A percentile compares a stretch with the other conserved stretches of the same genome.
These are phyloP conservation scores for Paramarasmius palmivorus DNA, from an alignment of 1,284 basidiomycete species.

Conservation along the genomic window DNA sequence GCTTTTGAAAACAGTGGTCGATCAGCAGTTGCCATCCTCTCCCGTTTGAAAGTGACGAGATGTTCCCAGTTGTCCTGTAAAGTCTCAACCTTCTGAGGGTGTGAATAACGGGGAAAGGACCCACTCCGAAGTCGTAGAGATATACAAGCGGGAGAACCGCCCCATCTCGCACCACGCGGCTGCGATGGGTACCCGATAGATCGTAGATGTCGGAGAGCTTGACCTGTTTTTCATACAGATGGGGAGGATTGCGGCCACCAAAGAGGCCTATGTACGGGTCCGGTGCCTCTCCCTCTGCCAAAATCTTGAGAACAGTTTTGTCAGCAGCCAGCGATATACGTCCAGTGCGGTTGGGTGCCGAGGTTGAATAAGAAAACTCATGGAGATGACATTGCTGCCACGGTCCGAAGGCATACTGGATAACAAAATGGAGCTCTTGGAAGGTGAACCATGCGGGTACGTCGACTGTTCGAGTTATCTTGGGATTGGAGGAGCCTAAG, in stretches of 20 bases:
- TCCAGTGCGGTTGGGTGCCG: conserved; percentile 3
- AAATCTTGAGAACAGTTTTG: conserved; percentile 8
- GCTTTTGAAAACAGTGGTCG: conserved; percentile 9
- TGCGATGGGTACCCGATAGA: not conserved
- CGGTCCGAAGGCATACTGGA: conserved; percentile 14
- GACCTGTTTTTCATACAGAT: conserved; percentile 8
- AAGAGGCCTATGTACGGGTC: not conserved
- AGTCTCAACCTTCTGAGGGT: not conserved
- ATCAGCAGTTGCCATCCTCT: conserved; percentile 7
- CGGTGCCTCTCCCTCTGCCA: not conserved
- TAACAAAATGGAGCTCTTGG: conserved; percentile 10
- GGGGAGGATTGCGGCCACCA: not conserved
- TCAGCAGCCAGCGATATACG: not conserved
- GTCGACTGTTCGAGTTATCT: conserved; percentile 10
- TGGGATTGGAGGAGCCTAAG: conserved; percentile 11
- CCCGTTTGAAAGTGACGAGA: conserved; percentile 14
- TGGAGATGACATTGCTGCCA: conserved; percentile 14
- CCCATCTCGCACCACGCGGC: not conserved
- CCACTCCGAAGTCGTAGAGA: conserved; percentile 21
- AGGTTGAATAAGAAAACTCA: conserved; percentile 8
- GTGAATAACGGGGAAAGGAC: not conserved
- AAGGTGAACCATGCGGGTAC: conserved; percentile 15
- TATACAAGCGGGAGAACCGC: conserved; percentile 8
- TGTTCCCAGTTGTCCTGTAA: conserved; percentile 22
- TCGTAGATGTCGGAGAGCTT: conserved; percentile 13